Conservation (phyloP, 2,329 filamentous ascomycete species). For the Drechslerella dactyloides region DNA sequence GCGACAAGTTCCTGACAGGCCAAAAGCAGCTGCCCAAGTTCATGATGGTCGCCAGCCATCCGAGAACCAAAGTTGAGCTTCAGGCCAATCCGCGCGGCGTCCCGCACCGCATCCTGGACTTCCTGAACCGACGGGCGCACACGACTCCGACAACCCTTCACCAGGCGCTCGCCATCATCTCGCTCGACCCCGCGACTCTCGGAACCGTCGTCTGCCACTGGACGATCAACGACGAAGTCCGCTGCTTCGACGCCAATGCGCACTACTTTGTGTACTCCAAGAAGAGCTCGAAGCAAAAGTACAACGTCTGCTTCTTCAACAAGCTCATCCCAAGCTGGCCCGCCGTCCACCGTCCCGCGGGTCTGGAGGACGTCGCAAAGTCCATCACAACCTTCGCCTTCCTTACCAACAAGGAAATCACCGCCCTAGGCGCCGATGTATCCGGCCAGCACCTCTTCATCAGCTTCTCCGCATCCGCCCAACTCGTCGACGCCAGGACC, state of each 20-base stretch:
- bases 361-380: conserved; percentile 16
- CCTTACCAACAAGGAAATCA: conserved; percentile 27
- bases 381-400: conserved; percentile 33
- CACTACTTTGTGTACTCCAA: conserved; percentile 47
- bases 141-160: conserved; percentile 24
- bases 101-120: conserved; percentile 28
- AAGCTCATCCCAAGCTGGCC: conserved; percentile 40
- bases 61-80: conserved; percentile 24
- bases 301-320: conserved; percentile 39
- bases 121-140: conserved; percentile 19
- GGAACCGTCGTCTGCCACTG: conserved; percentile 46
- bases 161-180: conserved; percentile 33
- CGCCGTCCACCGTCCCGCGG: conserved; percentile 21
- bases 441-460: conserved; percentile 35
- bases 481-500: conserved; percentile 39
- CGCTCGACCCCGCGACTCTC: conserved; percentile 32
- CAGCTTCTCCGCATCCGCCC: conserved; percentile 32
- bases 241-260: conserved; percentile 33
- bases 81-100: conserved; percentile 41
- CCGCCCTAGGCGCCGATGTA: conserved; percentile 35
- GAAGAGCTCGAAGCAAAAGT: conserved; percentile 38
- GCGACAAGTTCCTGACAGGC: conserved; percentile 42
- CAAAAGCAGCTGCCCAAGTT: conserved; percentile 29
- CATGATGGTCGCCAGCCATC: conserved; percentile 47
- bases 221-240: conserved; percentile 44